Evolutionary conservation across 352 stramenopile genomes (phyloP).

Genomic region (Pythium biforme): DNA sequence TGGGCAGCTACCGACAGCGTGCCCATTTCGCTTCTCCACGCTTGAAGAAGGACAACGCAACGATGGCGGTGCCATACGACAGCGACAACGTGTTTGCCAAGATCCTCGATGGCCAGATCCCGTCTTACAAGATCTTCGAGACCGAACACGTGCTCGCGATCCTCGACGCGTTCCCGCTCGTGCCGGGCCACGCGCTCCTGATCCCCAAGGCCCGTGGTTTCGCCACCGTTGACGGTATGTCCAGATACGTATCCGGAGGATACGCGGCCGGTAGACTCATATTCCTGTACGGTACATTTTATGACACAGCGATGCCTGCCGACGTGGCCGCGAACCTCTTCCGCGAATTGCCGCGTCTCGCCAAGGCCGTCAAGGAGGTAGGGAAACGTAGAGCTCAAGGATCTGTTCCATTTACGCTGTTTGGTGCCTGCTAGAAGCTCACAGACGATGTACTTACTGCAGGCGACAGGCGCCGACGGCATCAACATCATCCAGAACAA

Average conservation of each 20-base stretch:
- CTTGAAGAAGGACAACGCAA: background rate
- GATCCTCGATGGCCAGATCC: slow-evolving; percentile 77
- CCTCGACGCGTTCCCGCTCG: slow-evolving; percentile 73
- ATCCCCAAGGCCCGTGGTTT: slow-evolving; percentile 68
- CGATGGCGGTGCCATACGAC: slow-evolving; percentile 55
- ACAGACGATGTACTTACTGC: background rate
- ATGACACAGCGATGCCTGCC: slow-evolving; percentile 53
- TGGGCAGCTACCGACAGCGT: background rate
- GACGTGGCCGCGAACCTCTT: slow-evolving; percentile 72
- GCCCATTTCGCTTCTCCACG: background rate
- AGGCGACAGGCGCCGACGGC: slow-evolving; percentile 61
- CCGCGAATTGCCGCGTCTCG: slow-evolving; percentile 69
- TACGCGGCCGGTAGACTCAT: slow-evolving; percentile 1
- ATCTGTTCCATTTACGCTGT: background rate
- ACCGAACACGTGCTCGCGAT: slow-evolving; percentile 84
- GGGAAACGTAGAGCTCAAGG: background rate
- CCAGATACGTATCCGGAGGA: slow-evolving; percentile 7
- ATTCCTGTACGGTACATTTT: background rate
- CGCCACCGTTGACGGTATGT: slow-evolving; percentile 57
- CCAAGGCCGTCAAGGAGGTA: slow-evolving; percentile 68
- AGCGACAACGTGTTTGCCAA: slow-evolving; percentile 78
- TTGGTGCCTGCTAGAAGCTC: background rate
- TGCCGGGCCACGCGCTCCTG: slow-evolving; percentile 65
- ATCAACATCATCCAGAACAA: slow-evolving; percentile 89
- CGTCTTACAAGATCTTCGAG: slow-evolving; percentile 84